Evolutionary conservation across 306 rosid species (phyloP), one percentile per base, ranked within the genome.

Genomic region (Rosa rugosa): DNA sequence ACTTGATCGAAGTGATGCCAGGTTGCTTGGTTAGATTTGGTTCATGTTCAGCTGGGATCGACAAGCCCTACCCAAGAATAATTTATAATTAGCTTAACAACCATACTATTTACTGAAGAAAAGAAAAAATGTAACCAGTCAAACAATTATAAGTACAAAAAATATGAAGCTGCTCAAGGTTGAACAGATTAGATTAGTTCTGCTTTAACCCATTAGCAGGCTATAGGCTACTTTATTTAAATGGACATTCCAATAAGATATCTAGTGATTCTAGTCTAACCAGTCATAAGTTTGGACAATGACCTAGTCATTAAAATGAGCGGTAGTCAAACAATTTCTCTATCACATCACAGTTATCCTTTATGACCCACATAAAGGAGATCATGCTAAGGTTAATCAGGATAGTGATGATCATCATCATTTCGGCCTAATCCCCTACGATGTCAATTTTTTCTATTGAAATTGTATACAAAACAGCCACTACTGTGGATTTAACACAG

Each of bases 51-150:
- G 86, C 86, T 83, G 44, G 83, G 66, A 56, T 83, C 83, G 25
- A 79, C 53, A 70, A 81, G 75, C 22, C 86, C 86, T 83, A 74
- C 36, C 79, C 86, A 79, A 83, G 72, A 73, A 82, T 40, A 83
- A 79, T 59, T 56, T 69, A 78, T 27, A 40, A 83, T 83, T 69
- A 83, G 86, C 54, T 79, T 62, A 46, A 71, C 45, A 34, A 72
- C 18, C 70, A 23, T 0, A 51, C 57, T 45, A 63, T 49, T 16
- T 47, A 50, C 17, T 6, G 34, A 81, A 34, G 23, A 72, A 56
- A 51, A 22, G 23, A 27, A 54, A 72, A 53, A 16, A 27, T 31
- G 7, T 2, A 18, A 75, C 42, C 50, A 46, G 27, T 75, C 71
- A 62, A 5, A 18, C n/a, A 45, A 44, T 1, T 18, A 0, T 31